Conservation (phyloP, 2,329 filamentous ascomycete species). For the Calonectria montana region DNA sequence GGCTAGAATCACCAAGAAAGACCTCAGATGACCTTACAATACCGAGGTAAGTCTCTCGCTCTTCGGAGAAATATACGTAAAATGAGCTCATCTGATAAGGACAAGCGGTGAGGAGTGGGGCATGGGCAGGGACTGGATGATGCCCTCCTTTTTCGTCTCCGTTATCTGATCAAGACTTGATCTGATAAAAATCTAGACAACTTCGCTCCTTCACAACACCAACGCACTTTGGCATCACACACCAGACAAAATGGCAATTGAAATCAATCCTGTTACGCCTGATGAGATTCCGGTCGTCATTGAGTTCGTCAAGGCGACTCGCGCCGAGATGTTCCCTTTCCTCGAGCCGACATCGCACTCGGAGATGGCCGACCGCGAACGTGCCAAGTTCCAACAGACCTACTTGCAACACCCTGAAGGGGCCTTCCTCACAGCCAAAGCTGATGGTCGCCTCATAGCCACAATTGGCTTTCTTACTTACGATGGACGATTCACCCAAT, state of each 20-base stretch:
- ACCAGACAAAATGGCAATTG: conserved; percentile 16
- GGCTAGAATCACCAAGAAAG: no score
- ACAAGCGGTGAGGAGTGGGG: conserved; percentile 1
- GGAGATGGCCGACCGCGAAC: conserved; percentile 30
- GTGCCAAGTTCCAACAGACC: conserved; percentile 31
- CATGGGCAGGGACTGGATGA: not conserved
- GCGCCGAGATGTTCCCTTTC: conserved; percentile 44
- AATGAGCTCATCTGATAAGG: not conserved
- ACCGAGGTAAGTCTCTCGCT: not conserved
- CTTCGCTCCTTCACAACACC: not conserved
- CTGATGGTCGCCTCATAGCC: conserved; percentile 32
- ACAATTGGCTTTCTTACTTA: conserved; percentile 42
- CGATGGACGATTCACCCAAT: conserved; percentile 39
- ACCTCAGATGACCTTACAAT: not conserved
- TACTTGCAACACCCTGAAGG: conserved; percentile 39
- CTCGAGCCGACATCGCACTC: conserved; percentile 32
- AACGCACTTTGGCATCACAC: not conserved
- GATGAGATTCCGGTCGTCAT: conserved; percentile 40
- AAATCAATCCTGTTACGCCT: conserved; percentile 25
- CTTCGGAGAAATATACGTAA: not conserved
- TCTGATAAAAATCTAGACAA: not conserved
- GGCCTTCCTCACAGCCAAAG: conserved; percentile 33
- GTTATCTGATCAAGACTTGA: not conserved
- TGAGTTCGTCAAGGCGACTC: conserved; percentile 37
- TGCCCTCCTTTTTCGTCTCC: not conserved